Conservation (phyloP, 768 basidiomycete genomes). For the Boletellus ananiceps region DNA sequence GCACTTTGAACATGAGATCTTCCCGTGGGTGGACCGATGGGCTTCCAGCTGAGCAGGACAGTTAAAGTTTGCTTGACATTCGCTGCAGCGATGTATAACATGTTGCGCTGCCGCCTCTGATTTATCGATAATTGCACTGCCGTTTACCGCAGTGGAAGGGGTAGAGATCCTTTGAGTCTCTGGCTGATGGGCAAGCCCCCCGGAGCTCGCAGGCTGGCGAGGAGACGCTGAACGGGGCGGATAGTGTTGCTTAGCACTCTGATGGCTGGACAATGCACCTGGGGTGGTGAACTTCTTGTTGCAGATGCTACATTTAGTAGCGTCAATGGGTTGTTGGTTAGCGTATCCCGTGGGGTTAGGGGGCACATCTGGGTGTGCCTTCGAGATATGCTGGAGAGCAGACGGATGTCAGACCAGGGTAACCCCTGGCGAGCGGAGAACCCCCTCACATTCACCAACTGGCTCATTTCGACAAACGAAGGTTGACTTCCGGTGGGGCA, state of each 20-base stretch:
- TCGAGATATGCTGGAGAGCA: slow-evolving; percentile 20
- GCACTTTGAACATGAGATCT: slow-evolving; percentile 26
- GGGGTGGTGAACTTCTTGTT: slow-evolving; percentile 23
- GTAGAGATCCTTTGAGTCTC: slow-evolving; percentile 3
- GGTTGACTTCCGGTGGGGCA: slow-evolving; percentile 23
- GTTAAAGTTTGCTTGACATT: slow-evolving; percentile 18
- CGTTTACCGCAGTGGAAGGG: background rate
- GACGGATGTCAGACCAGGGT: slow-evolving; percentile 4
- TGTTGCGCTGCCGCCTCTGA: slow-evolving; percentile 2
- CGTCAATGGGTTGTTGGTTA: slow-evolving; percentile 1
- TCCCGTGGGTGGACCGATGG: slow-evolving; percentile 18
- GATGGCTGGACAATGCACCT: slow-evolving; percentile 16
- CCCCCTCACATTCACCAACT: slow-evolving; percentile 16
- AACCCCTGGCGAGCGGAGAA: background rate
- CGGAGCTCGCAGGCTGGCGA: background rate
- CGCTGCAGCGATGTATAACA: slow-evolving; percentile 12
- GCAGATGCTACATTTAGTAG: slow-evolving; percentile 23
- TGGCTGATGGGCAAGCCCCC: slow-evolving; percentile 1
- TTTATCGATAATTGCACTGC: background rate
- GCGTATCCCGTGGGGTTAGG: background rate
- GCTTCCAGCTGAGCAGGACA: slow-evolving; percentile 16
- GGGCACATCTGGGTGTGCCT: slow-evolving; percentile 11
- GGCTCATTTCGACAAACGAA: slow-evolving; percentile 17
- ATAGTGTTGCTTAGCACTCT: slow-evolving; percentile 21
- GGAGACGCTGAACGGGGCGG: slow-evolving; percentile 8